A percentile compares a stretch with the other conserved stretches of the same genome.
These are phyloP conservation scores for Fusarium continuum DNA, from an alignment of 2,329 filamentous ascomycete species.

Conservation along the genomic window DNA sequence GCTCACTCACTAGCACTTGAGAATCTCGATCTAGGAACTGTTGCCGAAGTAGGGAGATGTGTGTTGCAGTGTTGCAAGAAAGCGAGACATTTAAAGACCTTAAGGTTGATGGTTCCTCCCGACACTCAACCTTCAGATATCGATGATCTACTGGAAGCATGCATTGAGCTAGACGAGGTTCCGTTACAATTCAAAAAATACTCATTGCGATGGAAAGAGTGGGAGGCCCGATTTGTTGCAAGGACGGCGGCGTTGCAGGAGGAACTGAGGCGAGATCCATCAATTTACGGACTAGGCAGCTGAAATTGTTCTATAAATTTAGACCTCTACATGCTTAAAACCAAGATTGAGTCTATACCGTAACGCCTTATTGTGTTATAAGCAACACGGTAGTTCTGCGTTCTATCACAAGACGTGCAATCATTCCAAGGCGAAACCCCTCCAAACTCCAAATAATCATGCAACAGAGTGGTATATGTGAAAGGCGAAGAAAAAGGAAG, in stretches of 20 bases:
- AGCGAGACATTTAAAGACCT: background rate
- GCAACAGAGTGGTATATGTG: background rate
- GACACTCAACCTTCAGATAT: background rate
- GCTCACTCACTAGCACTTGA: background rate
- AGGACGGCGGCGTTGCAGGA: background rate
- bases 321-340: too few species aligned
- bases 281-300: background rate
- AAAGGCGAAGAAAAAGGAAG: too few species aligned
- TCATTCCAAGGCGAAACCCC: too few species aligned
- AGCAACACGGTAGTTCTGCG: too few species aligned
- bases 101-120: background rate
- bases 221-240: background rate
- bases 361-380: too few species aligned
- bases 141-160: background rate
- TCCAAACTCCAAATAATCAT: too few species aligned
- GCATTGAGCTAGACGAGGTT: background rate
- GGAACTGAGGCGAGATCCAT: background rate
- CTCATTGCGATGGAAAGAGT: background rate
- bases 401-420: too few species aligned
- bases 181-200: accelerated
- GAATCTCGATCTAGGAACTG: background rate
- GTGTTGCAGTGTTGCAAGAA: background rate
- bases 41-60: background rate
- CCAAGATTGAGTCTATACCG: too few species aligned
- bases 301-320: background rate